A percentile compares a stretch with the other conserved stretches of the same genome.
These are phyloP conservation scores for Globisporangium uncinulatum DNA, from an alignment of 352 stramenopile species.

Conservation along the genomic window DNA sequence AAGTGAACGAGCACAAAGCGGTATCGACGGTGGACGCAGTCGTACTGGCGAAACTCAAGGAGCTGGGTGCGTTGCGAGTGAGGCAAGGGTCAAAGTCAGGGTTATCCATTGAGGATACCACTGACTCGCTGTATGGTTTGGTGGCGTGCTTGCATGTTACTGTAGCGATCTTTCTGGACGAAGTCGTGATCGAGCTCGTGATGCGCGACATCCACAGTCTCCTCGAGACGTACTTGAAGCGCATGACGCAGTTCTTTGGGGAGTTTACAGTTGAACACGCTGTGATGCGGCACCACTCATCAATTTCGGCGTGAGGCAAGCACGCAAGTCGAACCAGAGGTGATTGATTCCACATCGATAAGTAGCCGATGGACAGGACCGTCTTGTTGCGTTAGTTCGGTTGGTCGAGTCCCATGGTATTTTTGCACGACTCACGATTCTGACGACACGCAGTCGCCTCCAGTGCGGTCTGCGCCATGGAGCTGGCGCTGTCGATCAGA, in stretches of 20 bases:
- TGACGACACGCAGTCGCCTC: neutral
- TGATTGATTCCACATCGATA: neutral
- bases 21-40: constrained; percentile 18
- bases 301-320: constrained; percentile 15
- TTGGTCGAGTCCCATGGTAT: neutral
- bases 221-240: constrained; percentile 55
- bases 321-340: constrained; percentile 6
- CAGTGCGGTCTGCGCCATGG: neutral
- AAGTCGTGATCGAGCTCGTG: constrained; percentile 73
- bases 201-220: constrained; percentile 72
- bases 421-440: neutral
- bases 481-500: neutral
- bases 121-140: constrained; percentile 1
- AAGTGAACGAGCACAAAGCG: constrained; percentile 37
- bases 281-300: constrained; percentile 27
- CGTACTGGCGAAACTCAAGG: constrained; percentile 38
- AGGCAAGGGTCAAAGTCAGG: neutral
- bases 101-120: neutral
- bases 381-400: neutral
- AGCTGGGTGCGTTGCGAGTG: constrained; percentile 34
- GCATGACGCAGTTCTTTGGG: constrained; percentile 49
- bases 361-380: constrained; percentile 8
- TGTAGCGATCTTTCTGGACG: constrained; percentile 69
- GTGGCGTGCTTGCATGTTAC: neutral
- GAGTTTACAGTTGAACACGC: constrained; percentile 55